Percentiles rank a stretch among this genome's conserved stretches.
Conservation (phyloP, 495 filamentous ascomycete genomes). For the Podospora bellae-mahoneyi region DNA sequence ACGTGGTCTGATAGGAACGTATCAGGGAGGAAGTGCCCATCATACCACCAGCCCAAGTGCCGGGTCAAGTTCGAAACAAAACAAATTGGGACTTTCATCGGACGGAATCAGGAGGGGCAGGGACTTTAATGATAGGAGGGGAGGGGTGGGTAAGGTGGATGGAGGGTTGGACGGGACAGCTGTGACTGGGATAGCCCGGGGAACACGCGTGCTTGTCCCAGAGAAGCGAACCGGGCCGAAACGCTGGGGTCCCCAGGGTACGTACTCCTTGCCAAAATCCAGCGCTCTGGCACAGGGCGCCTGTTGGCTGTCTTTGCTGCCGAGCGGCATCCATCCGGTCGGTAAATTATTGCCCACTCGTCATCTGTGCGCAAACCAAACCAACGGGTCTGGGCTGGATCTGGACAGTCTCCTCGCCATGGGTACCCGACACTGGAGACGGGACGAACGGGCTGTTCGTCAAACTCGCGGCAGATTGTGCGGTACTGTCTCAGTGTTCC, state of each 20-base stretch:
- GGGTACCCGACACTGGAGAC: background rate
- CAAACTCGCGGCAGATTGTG: conserved; percentile 4
- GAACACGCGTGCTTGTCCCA: conserved; percentile 5
- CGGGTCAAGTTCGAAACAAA: background rate
- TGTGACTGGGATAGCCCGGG: background rate
- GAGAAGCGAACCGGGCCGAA: conserved; percentile 23
- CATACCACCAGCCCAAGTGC: background rate
- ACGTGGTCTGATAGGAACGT: background rate
- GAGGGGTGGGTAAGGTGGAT: conserved; percentile 1
- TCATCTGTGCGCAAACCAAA: conserved; percentile 21
- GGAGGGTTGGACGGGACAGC: conserved; percentile 1
- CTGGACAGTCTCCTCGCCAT: background rate
- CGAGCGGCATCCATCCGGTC: conserved; percentile 25
- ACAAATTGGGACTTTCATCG: background rate
- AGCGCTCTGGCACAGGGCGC: conserved; percentile 16
- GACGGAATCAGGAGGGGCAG: background rate
- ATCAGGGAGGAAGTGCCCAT: background rate
- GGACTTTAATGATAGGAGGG: background rate
- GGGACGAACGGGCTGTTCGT: background rate
- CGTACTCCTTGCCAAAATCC: conserved; percentile 17
- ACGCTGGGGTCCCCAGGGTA: conserved; percentile 18
- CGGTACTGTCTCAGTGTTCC: background rate
- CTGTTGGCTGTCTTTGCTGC: conserved; percentile 16
- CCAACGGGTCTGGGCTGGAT: conserved; percentile 9
- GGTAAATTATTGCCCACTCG: conserved; percentile 22